Evolutionary conservation across 345 rosid genomes (phyloP).

Genomic region (Geranium brycei): DNA sequence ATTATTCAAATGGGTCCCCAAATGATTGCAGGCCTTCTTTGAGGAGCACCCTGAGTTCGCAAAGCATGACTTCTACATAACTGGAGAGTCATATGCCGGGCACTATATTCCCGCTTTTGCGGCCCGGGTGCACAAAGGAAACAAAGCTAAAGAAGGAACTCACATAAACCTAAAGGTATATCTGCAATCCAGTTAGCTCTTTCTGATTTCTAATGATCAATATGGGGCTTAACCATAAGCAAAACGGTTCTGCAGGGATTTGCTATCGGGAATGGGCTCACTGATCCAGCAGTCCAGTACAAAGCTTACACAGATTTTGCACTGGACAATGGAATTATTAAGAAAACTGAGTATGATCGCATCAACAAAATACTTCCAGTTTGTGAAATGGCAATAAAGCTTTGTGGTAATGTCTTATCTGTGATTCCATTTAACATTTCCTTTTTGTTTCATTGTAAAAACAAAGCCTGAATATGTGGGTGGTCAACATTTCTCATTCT

Average conservation of each 20-base stretch:
- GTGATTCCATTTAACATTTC: neutral
- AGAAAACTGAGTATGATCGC: constrained; percentile 37
- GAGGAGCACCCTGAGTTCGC: constrained; percentile 71
- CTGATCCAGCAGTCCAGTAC: constrained; percentile 85
- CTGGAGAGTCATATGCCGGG: constrained; percentile 99
- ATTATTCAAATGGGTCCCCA: constrained; percentile 7
- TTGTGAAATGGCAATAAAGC: constrained; percentile 76
- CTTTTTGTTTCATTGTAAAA: neutral
- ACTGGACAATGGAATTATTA: constrained; percentile 65
- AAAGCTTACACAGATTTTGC: constrained; percentile 94
- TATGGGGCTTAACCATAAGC: constrained; percentile 8
- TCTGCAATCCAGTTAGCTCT: neutral
- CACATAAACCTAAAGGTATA: constrained; percentile 80
- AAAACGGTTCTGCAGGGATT: constrained; percentile 52
- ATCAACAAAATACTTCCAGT: constrained; percentile 73
- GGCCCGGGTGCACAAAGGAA: constrained; percentile 74
- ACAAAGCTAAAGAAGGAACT: constrained; percentile 83
- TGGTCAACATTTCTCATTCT: neutral
- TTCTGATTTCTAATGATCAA: neutral
- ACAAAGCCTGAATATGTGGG: neutral
- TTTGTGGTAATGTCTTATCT: constrained; percentile 52
- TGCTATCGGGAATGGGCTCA: constrained; percentile 97
- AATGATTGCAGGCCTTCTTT: constrained; percentile 60
- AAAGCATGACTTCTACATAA: constrained; percentile 74
- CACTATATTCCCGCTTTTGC: constrained; percentile 99